These are phyloP conservation scores for Akanthomyces muscarius DNA, from an alignment of 2,329 filamentous ascomycete species.

Conservation along the genomic window DNA sequence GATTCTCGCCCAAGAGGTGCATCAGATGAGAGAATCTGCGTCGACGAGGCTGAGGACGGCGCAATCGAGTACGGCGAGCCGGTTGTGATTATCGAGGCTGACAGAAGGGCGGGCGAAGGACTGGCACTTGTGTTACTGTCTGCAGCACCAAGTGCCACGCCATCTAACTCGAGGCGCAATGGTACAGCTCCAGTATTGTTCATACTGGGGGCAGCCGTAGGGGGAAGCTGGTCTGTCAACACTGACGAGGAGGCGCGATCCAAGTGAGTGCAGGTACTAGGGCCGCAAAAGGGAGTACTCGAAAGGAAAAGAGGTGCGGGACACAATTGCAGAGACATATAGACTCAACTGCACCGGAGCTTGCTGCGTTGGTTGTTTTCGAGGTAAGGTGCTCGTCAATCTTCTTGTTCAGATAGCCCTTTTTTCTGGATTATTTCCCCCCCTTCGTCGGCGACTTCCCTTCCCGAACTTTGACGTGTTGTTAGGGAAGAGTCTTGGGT, in stretches of 20 bases:
- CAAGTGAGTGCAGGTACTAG: background rate
- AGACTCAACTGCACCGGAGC: background rate
- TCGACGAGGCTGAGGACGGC: background rate
- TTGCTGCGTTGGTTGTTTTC: background rate
- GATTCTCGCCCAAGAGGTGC: background rate
- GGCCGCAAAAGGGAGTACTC: slow-evolving; percentile 1
- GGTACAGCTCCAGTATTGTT: background rate
- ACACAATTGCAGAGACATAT: slow-evolving; percentile 14
- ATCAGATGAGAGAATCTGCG: background rate
- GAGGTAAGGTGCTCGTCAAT: background rate
- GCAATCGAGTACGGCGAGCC: background rate
- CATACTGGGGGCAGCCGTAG: background rate
- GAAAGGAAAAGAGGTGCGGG: slow-evolving; percentile 1
- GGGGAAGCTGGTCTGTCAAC: background rate
- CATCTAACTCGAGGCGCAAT: background rate
- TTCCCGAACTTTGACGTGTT: background rate
- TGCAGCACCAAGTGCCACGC: background rate
- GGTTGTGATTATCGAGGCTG: background rate
- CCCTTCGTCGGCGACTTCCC: background rate
- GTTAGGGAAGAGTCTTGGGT: background rate
- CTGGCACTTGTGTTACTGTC: background rate
- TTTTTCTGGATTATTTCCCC: background rate
- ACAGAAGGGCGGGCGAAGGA: background rate
- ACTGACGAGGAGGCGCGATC: background rate
- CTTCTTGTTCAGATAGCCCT: background rate